Evolutionary conservation across 1,284 basidiomycete genomes (phyloP), one percentile per base, ranked within the genome.

Genomic region (Xanthoconium separans): DNA sequence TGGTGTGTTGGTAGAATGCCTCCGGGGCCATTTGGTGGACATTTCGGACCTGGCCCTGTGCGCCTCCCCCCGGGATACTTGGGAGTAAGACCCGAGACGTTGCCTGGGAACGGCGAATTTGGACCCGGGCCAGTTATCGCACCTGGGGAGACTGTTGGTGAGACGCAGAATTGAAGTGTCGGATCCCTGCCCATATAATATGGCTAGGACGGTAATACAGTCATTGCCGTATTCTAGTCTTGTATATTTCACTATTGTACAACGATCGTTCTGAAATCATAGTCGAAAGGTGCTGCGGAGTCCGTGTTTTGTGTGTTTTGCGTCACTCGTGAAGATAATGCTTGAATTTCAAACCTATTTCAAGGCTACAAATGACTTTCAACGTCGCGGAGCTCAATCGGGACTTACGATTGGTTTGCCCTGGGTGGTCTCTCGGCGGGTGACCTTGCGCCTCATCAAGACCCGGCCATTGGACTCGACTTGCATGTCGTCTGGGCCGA

Each of bases 131-230:
- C 69, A 0, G 69, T 70, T 4, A 43, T 67, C 20, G 11, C 53
- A 3, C 52, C 61, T n/a, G 69, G 67, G 8, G 65, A 69, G 47
- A 70, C 49, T 1, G 1, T 70, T 0, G 69, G 69, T 11, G 61
- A 66, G 8, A 24, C 11, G 15, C 58, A 48, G 22, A 7, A 16
- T 18, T 33, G 47, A 49, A 7, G n/a, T 22, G 22, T 22, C 22
- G 22, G 22, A 22, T 22, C 22, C 22, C 4, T 11, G 31, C 1
- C 16, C 33, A 6, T 34, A 16, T 30, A 33, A 27, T 10, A 42
- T 27, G 15, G 13, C 24, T 37, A n/a, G 6, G 27, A 43, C 22
- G 22, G 5, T 44, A 43, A 8, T 44, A 43, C 6, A 40, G 24
- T 52, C 36, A 34, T 24, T 40, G 29, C 18, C 45, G 42, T 61